phyloP scores from a whole-genome alignment of 1,284 basidiomycete species.

The Testicularia cyperi region DNA sequence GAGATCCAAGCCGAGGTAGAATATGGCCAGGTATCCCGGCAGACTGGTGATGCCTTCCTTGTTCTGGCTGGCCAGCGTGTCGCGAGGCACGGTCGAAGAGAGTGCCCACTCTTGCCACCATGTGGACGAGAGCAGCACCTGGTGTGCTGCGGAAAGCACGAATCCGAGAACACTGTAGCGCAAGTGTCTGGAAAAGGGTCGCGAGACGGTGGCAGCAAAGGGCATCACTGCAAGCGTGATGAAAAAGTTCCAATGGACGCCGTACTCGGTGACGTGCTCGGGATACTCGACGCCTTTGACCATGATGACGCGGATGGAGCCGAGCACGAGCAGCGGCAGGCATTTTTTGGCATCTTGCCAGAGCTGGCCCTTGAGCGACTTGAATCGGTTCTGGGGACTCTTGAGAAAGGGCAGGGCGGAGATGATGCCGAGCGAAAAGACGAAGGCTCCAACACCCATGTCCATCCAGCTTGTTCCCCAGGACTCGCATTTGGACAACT shows the following conservation, averaged over 20 bases:
- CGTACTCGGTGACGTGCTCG: constrained; percentile 94
- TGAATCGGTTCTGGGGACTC: constrained; percentile 12
- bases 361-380: constrained; percentile 20
- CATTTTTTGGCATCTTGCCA: constrained; percentile 66
- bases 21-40: constrained; percentile 83
- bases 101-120: constrained; percentile 40
- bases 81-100: constrained; percentile 61
- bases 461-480: constrained; percentile 96
- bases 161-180: constrained; percentile 72
- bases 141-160: constrained; percentile 60
- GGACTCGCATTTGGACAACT: constrained; percentile 87
- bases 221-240: constrained; percentile 84
- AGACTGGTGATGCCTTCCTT: constrained; percentile 88
- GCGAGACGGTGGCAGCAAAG: constrained; percentile 68
- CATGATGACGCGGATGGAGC: constrained; percentile 74
- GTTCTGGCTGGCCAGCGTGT: constrained; percentile 73
- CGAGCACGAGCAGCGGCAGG: constrained; percentile 73
- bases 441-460: constrained; percentile 91
- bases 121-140: constrained; percentile 18
- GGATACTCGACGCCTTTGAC: constrained; percentile 92
- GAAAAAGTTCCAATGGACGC: constrained; percentile 99
- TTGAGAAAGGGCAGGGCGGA: constrained; percentile 72
- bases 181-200: constrained; percentile 64
- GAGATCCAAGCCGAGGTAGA: constrained; percentile 77
- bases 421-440: constrained; percentile 88